Base-by-base conservation (phyloP, 2,329 filamentous ascomycete species). In the Parastagonospora avenae region DNA sequence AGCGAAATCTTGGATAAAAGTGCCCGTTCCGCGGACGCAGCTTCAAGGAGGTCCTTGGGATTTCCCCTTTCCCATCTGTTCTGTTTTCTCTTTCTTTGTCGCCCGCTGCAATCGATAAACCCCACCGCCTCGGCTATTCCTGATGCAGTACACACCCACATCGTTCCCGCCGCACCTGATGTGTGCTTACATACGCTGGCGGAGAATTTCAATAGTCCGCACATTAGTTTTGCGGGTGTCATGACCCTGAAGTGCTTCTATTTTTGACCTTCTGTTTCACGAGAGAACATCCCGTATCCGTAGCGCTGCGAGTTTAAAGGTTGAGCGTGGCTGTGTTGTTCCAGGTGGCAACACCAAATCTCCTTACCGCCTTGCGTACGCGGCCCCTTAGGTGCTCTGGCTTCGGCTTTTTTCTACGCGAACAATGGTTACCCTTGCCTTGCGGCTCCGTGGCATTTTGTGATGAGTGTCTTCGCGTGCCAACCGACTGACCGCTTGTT, bases 201-300 rank as follows among this genome's bases (percentile, higher is more conserved):
- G 50, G 48, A 48, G 45, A 57, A 24, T 46, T 60, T 52, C 54
- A 38, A 60, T 60, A 57, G 57, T 52, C 50, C 46, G 19, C 53
- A 50, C 51, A 39, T 37, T 50, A 29, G 44, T 15, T 42, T 33
- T 16, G 30, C 36, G 39, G 41, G 42, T 50, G 24, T 36, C 19
- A 41, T 46, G 46, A 55, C 47, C 47, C 49, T 55, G 37, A 41
- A 42, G 19, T 40, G 19, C 5, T 42, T 39, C 55, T 55, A 54
- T 54, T 57, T 54, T 57, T 44, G 45, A 43, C 24, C 19, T 31
- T 37, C 32, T 30, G n/a, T 42, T 35, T 10, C 46, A 11, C n/a
- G 29, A 19, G 30, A 40, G 16, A 40, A 39, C 9, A 27, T 31
- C 40, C 44, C 44, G 35, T 37, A 29, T 46, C 44, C 44, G 35